Evolutionary conservation across 441 rosid species (phyloP).

Genomic region (Corymbia calophylla): DNA sequence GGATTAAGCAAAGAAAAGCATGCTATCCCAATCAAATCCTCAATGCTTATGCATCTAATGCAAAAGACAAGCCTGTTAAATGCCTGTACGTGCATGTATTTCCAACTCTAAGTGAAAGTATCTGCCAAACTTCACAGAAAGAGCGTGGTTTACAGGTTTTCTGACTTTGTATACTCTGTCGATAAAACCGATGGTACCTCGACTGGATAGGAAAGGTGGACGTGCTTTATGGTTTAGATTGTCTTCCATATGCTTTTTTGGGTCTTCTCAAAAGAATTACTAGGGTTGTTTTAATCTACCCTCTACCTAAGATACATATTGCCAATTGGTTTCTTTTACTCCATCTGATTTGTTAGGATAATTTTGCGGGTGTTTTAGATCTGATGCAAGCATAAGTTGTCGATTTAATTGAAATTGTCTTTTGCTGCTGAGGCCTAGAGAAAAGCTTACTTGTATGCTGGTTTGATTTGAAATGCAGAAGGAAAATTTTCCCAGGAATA

Average conservation of each 20-base stretch:
- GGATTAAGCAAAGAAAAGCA: neutral
- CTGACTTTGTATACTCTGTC: neutral
- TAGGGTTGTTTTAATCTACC: neutral
- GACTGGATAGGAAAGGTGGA: neutral
- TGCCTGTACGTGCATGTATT: neutral
- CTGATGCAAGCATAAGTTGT: neutral
- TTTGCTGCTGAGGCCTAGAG: neutral
- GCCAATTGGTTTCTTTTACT: neutral
- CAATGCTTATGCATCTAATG: neutral
- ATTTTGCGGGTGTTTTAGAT: neutral
- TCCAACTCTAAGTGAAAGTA: neutral
- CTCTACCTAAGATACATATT: neutral
- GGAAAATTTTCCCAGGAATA: neutral
- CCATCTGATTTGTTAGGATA: neutral
- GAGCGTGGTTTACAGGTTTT: neutral
- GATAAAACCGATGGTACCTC: neutral
- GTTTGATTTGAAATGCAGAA: slow-evolving; percentile 22
- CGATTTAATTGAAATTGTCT: slow-evolving; percentile 5
- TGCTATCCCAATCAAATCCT: neutral
- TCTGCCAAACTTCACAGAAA: neutral
- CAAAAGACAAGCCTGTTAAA: neutral
- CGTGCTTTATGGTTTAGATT: neutral
- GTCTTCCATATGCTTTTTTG: neutral
- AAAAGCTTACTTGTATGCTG: neutral
- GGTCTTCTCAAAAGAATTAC: neutral